Base-by-base conservation (phyloP, 495 filamentous ascomycete genomes). In the Pyrenopolyporus hunteri region DNA sequence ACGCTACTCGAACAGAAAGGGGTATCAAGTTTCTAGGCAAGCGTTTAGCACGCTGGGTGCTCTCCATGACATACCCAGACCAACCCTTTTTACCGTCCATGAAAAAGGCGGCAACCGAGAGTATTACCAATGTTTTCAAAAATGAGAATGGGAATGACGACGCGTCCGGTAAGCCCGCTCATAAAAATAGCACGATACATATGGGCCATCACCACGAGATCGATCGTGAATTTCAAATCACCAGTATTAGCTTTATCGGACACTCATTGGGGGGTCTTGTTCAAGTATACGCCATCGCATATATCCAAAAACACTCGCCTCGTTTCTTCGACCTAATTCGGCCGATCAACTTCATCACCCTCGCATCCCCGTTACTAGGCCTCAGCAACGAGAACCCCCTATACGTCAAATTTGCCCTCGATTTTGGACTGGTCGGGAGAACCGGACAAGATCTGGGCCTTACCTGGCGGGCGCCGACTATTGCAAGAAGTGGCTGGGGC, bases 21-120 rank as follows among this genome's bases (percentile, higher is more conserved):
- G 94, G 94, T 17, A 97, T 98, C 63, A 96, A 98, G 70, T 98
- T 96, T 68, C 83, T 98, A 1, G 94, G 94, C 16, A 97, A 97
- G 70, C 85, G 94, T 25, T 82, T 98, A 17, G 94, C 94, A n/a
- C 92, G 89, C 73, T 95, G 90, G 70, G 80, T 98, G 14, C 80
- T 98, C 9, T 78, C 85, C 17, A 89, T 96, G 80, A 94, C 92
- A 22, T 95, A 95, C 69, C 94, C 95, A 1, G 90, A 95, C 67
- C 91, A 97, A 58, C 89, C 91, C 5, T 94, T 87, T 66, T 74
- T 89, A 2, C 92, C 92, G 1, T 76, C 82, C 14, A 86, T 87
- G 44, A 68, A 69, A 32, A 88, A 82, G 61, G 76, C 82, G 46
- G 74, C 68, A 6, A 66, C 71, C 2, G 73, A 80, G 22, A 72